Evolutionary conservation across 2,329 filamentous ascomycete species (phyloP), one percentile per base, ranked within the genome.

Genomic region (Verticillium tricorpus): DNA sequence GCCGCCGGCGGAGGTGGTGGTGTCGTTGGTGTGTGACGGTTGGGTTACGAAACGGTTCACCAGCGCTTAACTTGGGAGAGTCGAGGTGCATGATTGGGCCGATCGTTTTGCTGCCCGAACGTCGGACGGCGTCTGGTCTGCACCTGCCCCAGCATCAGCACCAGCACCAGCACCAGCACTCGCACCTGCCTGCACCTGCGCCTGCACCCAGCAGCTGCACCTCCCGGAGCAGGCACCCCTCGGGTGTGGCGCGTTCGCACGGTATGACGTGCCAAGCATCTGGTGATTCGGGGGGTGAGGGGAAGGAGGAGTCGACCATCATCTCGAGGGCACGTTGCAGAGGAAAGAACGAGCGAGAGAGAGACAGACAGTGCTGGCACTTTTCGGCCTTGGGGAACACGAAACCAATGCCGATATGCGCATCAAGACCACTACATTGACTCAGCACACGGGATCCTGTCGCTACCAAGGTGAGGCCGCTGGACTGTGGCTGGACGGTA

Each of bases 31-130:
- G 40, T 50, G 45, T 28, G 45, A 52, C 45, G 45, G 45, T 52
- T 52, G 45, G 45, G 45, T 22, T 19, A 25, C 45, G 45, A 52
- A 19, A 52, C 19, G 19, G 45, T 52, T 14, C 6, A 12, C 45
- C 45, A 52, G 45, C 45, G 45, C 45, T 52, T 52, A 52, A 45
- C 17, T 4, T n/a, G 5, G 8, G 45, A 25, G 45, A 52, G 19
- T 11, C 19, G n/a, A 25, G 45, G n/a, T 52, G 45, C 45, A 31
- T 58, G 57, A 63, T 63, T 62, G 62, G 60, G 60, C 45, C n/a
- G 12, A 28, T 28, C 28, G 58, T 55, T 37, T 61, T 62, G 60
- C 57, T 62, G 60, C 62, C 62, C 60, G 58, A 63, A 28, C 40
- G 52, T 19, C 40, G 59, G 59, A 40, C 57, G 17, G 28, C 39